phyloP scores from a whole-genome alignment of 306 rosid species.

The Biancaea sappan region DNA sequence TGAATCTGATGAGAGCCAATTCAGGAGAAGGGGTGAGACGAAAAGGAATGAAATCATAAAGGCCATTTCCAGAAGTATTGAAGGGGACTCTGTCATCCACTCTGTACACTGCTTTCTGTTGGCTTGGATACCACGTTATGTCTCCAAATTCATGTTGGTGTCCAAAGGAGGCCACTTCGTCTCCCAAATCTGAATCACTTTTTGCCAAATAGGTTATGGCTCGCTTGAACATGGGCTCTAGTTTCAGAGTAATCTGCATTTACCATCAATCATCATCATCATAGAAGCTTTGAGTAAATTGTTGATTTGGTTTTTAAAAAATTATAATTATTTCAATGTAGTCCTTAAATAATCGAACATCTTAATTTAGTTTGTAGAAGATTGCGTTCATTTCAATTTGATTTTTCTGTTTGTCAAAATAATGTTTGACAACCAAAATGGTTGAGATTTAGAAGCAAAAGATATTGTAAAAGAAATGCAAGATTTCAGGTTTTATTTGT shows the following conservation, averaged over 20 bases:
- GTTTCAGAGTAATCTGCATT: conserved; percentile 60
- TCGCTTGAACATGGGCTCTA: conserved; percentile 74
- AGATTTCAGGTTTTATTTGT: too few species aligned
- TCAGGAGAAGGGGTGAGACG: conserved; percentile 49
- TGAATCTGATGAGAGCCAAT: conserved; percentile 51
- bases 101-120: conserved; percentile 62
- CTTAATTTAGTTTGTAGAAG: too few species aligned
- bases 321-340: too few species aligned
- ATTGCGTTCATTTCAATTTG: too few species aligned
- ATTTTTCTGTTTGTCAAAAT: too few species aligned
- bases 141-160: conserved; percentile 70
- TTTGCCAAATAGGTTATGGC: conserved; percentile 57
- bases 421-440: too few species aligned
- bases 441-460: too few species aligned
- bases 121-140: conserved; percentile 79
- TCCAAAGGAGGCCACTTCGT: conserved; percentile 53
- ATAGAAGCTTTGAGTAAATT: too few species aligned
- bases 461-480: too few species aligned
- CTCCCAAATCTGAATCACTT: conserved; percentile 67
- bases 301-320: too few species aligned
- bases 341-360: too few species aligned
- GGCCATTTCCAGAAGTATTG: conserved; percentile 57
- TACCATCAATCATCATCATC: neutral
- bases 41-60: conserved; percentile 66
- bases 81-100: conserved; percentile 63